Conservation (phyloP, 1,139 yeast species). For the Suhomyces atakaporum region DNA sequence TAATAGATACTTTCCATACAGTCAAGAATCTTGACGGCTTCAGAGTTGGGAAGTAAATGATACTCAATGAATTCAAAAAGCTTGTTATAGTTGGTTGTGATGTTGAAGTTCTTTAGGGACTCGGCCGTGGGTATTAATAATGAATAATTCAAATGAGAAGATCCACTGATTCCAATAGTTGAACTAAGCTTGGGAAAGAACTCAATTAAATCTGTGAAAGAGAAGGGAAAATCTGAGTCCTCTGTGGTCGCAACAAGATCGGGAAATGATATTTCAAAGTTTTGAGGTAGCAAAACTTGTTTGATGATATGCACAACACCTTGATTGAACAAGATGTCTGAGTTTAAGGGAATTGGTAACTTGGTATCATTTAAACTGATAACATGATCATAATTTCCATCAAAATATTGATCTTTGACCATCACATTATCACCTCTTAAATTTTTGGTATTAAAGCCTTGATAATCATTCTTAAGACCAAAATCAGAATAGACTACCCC, state of each 20-base stretch:
- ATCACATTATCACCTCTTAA: conserved; percentile 40
- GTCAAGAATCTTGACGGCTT: conserved; percentile 34
- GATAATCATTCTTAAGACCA: conserved; percentile 26
- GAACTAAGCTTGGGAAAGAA: conserved; percentile 29
- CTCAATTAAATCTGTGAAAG: conserved; percentile 52
- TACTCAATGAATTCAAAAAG: conserved; percentile 60
- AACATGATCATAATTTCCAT: conserved; percentile 29
- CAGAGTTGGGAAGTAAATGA: conserved; percentile 67
- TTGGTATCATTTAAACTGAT: conserved; percentile 30
- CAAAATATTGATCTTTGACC: conserved; percentile 23
- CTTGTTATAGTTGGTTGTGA: conserved; percentile 44
- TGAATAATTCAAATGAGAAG: conserved; percentile 49
- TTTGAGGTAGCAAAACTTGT: conserved; percentile 57
- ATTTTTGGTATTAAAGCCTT: conserved; percentile 27
- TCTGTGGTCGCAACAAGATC: conserved; percentile 55
- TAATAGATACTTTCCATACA: conserved; percentile 27
- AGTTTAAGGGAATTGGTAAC: conserved; percentile 41
- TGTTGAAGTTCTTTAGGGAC: conserved; percentile 55
- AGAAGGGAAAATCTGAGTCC: conserved; percentile 43
- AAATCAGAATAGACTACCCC: conserved; percentile 71
- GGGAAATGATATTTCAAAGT: conserved; percentile 52
- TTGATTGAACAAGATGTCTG: conserved; percentile 75
- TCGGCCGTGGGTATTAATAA: conserved; percentile 72
- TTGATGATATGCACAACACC: conserved; percentile 83
- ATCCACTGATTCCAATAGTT: conserved; percentile 19